A percentile compares a stretch with the other conserved stretches of the same genome.
These are phyloP conservation scores for Cytidiella melzeri DNA, from an alignment of 768 basidiomycete species.

Conservation along the genomic window DNA sequence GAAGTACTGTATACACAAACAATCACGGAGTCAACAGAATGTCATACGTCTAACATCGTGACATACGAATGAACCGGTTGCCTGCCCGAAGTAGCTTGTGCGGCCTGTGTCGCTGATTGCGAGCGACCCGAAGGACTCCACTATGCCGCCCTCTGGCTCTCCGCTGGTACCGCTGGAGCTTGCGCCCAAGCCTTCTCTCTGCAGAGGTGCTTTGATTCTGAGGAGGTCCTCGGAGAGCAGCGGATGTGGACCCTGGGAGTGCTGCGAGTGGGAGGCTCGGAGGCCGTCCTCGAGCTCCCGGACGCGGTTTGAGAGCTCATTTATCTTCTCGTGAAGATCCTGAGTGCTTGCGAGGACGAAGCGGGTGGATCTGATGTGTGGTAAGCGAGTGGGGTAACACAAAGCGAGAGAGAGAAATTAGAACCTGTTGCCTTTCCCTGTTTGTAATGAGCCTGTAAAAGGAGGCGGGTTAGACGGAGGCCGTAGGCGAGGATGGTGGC, in stretches of 20 bases:
- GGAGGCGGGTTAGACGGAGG: conserved; percentile 1
- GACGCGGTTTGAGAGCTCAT: conserved; percentile 51
- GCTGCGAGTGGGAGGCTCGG: conserved; percentile 48
- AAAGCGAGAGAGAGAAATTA: conserved; percentile 12
- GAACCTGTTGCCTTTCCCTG: conserved; percentile 77
- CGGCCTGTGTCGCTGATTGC: conserved; percentile 66
- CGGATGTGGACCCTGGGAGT: conserved; percentile 57
- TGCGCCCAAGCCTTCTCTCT: conserved; percentile 42
- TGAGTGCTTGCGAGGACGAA: conserved; percentile 77
- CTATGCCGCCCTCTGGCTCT: conserved; percentile 65
- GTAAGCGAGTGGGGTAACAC: conserved; percentile 4
- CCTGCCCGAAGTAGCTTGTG: conserved; percentile 71
- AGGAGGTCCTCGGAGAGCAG: conserved; percentile 69
- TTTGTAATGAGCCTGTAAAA: conserved; percentile 63
- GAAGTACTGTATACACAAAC: conserved; percentile 47
- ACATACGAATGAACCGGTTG: conserved; percentile 71
- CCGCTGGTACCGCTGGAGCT: conserved; percentile 41
- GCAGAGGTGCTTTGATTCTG: conserved; percentile 69
- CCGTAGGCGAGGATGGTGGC: conserved; percentile 5
- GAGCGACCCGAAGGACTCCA: conserved; percentile 78
- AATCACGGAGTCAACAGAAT: not conserved
- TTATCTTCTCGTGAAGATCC: conserved; percentile 63
- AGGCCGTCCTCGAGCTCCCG: conserved; percentile 67
- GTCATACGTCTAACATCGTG: conserved; percentile 5
- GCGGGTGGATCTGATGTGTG: conserved; percentile 30